These are phyloP conservation scores for Lophiotrema nucula DNA, from an alignment of 495 filamentous ascomycete genomes.

Conservation along the genomic window DNA sequence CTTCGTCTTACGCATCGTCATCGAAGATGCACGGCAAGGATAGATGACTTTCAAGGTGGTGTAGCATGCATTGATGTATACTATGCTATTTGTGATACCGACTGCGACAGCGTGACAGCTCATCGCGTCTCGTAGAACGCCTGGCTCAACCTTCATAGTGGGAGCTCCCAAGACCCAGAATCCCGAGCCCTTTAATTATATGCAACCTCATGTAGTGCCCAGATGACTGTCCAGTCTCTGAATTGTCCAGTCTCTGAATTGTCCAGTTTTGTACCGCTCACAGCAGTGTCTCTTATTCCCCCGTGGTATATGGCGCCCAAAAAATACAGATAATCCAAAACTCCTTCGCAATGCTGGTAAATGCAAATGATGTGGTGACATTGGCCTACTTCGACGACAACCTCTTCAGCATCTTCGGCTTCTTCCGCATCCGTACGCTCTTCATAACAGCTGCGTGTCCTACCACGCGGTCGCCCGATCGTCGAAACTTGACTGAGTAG, in stretches of 20 bases:
- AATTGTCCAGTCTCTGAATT: too few relatives aligned
- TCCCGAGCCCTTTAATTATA: background rate
- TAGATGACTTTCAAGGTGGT: too few relatives aligned
- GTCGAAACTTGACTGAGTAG: slow-evolving; percentile 9
- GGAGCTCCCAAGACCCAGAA: slow-evolving; percentile 3
- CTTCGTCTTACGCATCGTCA: too few relatives aligned
- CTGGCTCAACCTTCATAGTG: slow-evolving; percentile 25
- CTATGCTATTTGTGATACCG: too few relatives aligned
- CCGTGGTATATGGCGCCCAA: slow-evolving; percentile 28
- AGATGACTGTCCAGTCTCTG: background rate
- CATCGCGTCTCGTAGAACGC: slow-evolving; percentile 14
- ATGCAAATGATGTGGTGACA: slow-evolving; percentile 5
- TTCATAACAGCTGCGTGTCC: slow-evolving; percentile 17
- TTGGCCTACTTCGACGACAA: too few relatives aligned
- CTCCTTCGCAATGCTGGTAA: slow-evolving; percentile 30
- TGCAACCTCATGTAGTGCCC: background rate
- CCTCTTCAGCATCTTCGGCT: slow-evolving; percentile 4
- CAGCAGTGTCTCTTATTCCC: background rate
- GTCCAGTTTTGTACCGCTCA: slow-evolving; percentile 17
- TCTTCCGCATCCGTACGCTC: slow-evolving; percentile 22
- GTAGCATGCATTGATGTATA: too few relatives aligned
- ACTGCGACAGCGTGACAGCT: slow-evolving; percentile 23
- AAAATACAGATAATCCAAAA: slow-evolving; percentile 16
- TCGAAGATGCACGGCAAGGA: too few relatives aligned
- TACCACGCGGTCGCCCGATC: slow-evolving; percentile 16